These are phyloP conservation scores for Cyberlindnera maritima DNA, from an alignment of 805 yeast species.

Conservation along the genomic window DNA sequence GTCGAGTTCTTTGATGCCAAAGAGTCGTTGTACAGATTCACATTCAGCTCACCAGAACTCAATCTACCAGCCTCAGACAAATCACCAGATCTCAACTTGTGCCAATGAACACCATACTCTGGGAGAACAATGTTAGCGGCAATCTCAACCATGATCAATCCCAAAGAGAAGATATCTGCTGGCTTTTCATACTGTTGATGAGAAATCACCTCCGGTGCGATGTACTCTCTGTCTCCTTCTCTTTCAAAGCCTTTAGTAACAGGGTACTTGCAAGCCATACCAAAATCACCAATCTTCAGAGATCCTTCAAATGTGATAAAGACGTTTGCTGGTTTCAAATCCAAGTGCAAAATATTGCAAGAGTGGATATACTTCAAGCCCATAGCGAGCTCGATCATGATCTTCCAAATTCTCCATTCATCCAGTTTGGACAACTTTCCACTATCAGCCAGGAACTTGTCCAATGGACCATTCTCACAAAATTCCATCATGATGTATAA, in stretches of 20 bases:
- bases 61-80: slow-evolving; percentile 90
- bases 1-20: slow-evolving; percentile 25
- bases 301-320: slow-evolving; percentile 93
- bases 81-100: slow-evolving; percentile 91
- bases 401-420: slow-evolving; percentile 98
- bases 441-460: slow-evolving; percentile 72
- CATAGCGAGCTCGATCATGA: slow-evolving; percentile 73
- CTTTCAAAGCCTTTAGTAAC: slow-evolving; percentile 68
- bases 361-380: slow-evolving; percentile 83
- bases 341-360: slow-evolving; percentile 77
- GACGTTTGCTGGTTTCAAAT: slow-evolving; percentile 92
- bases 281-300: slow-evolving; percentile 94
- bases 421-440: slow-evolving; percentile 77
- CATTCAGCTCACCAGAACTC: slow-evolving; percentile 63
- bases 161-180: slow-evolving; percentile 94
- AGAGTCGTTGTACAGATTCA: slow-evolving; percentile 25
- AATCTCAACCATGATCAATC: slow-evolving; percentile 87
- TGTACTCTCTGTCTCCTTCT: slow-evolving; percentile 96
- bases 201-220: slow-evolving; percentile 93
- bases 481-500: slow-evolving; percentile 91
- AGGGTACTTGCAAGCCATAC: slow-evolving; percentile 85
- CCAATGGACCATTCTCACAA: slow-evolving; percentile 92
- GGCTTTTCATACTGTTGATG: slow-evolving; percentile 81
- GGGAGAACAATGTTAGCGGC: slow-evolving; percentile 95
- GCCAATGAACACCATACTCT: slow-evolving; percentile 96